Evolutionary conservation across 768 basidiomycete genomes (phyloP), one percentile per base, ranked within the genome.

Genomic region (Kwoniella heveanensis): DNA sequence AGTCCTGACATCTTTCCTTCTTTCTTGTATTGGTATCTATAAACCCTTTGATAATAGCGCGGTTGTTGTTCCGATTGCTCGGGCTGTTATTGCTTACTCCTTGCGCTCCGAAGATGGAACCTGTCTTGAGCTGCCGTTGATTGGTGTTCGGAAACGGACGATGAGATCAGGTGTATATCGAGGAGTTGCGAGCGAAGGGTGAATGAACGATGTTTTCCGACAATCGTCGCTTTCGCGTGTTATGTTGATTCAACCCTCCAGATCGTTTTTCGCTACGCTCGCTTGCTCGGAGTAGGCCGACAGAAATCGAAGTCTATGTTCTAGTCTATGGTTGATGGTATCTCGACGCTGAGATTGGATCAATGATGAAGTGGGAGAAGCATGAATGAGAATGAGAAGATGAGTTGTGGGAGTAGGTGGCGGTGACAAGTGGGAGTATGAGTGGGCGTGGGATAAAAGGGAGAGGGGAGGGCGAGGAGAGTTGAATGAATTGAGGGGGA

Each of bases 1-100:
- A 69, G 53, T 29, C 68, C 64, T 49, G 64, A 66, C 68, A 69
- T 69, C 25, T 17, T 57, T 22, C 13, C 21, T 39, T 27, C 29
- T 39, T 57, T 36, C 13, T 36, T 13, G 32, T 36, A 13, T 36
- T 36, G 6, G 32, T 36, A 36, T 47, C 19, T 47, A 19, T 47
- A 22, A n/a, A n/a, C n/a, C n/a, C n/a, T n/a, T n/a, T n/a, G n/a
- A n/a, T n/a, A n/a, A n/a, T n/a, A n/a, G n/a, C n/a, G n/a, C n/a
- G n/a, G n/a, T n/a, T n/a, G n/a, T n/a, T n/a, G n/a, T n/a, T n/a
- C n/a, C n/a, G n/a, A n/a, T n/a, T n/a, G n/a, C n/a, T n/a, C n/a
- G n/a, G n/a, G n/a, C n/a, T n/a, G n/a, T n/a, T n/a, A n/a, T n/a
- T n/a, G n/a, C n/a, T n/a, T n/a, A n/a, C n/a, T n/a, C n/a, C n/a